Base-by-base conservation (phyloP, 2,329 filamentous ascomycete genomes). In the Aspergillus spinulosporus region DNA sequence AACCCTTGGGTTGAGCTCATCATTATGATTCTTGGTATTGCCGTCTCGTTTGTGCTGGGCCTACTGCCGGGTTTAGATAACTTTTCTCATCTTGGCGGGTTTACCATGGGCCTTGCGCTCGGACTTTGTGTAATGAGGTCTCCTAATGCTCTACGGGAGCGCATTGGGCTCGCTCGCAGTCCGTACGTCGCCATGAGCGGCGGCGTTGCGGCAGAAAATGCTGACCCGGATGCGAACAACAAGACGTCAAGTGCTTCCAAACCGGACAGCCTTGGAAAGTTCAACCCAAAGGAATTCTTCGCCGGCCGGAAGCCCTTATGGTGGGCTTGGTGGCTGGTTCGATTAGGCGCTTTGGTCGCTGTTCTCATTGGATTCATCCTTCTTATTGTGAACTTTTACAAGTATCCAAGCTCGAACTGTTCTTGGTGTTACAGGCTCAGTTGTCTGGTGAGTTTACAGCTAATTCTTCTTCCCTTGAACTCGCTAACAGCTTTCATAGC, bases 251-350 rank as follows among this genome's bases (percentile, higher is more conserved):
- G 62, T 2, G 47, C 52, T 11, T 39, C 49, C 49, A 51, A 47
- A 3, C 36, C 54, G 5, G 49, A 31, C 21, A 34, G 37, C 12
- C 44, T 45, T 15, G 60, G 62, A 31, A 52, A 52, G 32, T 52
- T 37, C 12, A 61, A 60, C 32, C 68, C 66, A 0, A 62, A 84
- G 0, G 86, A 85, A 4, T 97, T 97, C 75, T 97, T 97, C 78
- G 93, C 92, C 72, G 91, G 90, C 15, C 84, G 94, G 14, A 96
- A 96, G 72, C 88, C 89, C 21, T 80, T 96, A 5, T 99, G 94
- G 94, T 99, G 94, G 94, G 88, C 79, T 4, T 99, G 94, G 94
- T 97, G 93, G 93, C 74, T 96, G 21, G 82, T 97, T 29, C 84
- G 94, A 14, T 89, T 84, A 1, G 90, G 83, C 0, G 87, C 88